phyloP scores from a whole-genome alignment of 352 stramenopile species.

The Globisporangium viniferum region DNA sequence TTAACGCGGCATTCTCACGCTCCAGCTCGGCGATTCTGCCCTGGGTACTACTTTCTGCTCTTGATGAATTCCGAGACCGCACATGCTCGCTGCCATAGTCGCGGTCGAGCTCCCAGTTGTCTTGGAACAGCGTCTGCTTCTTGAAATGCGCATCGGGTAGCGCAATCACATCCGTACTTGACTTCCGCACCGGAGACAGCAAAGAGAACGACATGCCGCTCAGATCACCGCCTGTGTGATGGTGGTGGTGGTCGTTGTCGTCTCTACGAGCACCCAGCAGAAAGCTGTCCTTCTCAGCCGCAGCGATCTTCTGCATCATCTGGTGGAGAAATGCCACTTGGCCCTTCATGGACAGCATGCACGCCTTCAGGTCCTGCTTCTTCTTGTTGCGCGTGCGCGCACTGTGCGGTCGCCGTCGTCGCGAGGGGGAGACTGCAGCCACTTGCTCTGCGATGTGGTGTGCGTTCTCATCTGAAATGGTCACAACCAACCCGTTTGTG shows the following conservation, averaged over 20 bases:
- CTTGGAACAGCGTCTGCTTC: conserved; percentile 10
- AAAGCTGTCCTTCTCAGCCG: conserved; percentile 5
- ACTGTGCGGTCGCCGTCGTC: conserved; percentile 8
- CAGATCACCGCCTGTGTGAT: neutral
- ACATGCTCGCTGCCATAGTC: neutral
- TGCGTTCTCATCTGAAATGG: neutral
- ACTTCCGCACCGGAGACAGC: conserved; percentile 15
- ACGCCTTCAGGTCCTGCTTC: conserved; percentile 9
- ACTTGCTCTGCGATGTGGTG: conserved; percentile 1
- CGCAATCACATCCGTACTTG: conserved; percentile 6
- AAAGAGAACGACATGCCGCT: conserved; percentile 17
- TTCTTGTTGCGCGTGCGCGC: conserved; percentile 7
- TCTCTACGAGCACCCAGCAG: neutral
- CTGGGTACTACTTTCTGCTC: neutral
- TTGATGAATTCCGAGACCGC: neutral
- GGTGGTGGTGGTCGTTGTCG: neutral
- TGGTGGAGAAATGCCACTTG: conserved; percentile 19
- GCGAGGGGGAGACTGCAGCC: neutral
- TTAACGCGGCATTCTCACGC: conserved; percentile 12
- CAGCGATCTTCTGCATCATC: conserved; percentile 9
- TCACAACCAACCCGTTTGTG: neutral
- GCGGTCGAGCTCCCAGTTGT: conserved; percentile 8
- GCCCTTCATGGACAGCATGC: conserved; percentile 20
- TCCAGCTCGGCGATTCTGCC: conserved; percentile 8
- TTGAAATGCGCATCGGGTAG: conserved; percentile 4